Evolutionary conservation across 2,329 filamentous ascomycete genomes (phyloP).

Genomic region (Exutisphaerella laricina): DNA sequence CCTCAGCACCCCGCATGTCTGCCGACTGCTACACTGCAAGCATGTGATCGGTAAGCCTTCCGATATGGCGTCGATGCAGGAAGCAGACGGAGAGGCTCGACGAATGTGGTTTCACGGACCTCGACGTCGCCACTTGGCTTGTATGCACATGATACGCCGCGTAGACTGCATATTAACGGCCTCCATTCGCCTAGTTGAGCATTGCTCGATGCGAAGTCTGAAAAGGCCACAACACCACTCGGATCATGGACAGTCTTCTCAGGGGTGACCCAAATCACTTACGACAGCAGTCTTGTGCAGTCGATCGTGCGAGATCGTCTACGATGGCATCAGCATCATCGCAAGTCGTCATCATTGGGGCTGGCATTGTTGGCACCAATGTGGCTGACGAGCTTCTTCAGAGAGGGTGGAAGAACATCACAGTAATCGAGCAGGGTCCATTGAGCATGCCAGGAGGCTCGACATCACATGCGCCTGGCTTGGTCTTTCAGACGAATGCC

Average conservation of each 20-base stretch:
- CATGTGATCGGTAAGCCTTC: neutral
- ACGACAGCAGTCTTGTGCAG: neutral
- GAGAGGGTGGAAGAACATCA: slow-evolving; percentile 59
- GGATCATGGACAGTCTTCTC: neutral
- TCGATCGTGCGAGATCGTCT: neutral
- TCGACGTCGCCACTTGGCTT: slow-evolving; percentile 1
- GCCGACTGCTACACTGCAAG: neutral
- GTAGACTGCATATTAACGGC: neutral
- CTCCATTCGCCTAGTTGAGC: neutral
- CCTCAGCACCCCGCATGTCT: slow-evolving; percentile 1
- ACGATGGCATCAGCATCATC: slow-evolving; percentile 31
- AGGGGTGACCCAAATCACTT: neutral
- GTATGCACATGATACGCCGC: neutral
- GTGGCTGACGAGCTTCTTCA: slow-evolving; percentile 59
- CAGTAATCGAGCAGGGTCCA: slow-evolving; percentile 60
- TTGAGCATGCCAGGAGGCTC: slow-evolving; percentile 59
- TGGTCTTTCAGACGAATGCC: slow-evolving; percentile 58
- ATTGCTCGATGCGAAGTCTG: neutral
- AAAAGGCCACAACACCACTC: neutral
- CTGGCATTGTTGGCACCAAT: slow-evolving; percentile 60
- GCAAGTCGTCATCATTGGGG: slow-evolving; percentile 54
- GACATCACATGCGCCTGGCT: slow-evolving; percentile 59
- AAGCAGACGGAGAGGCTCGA: neutral
- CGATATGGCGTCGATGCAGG: neutral
- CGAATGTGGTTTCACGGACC: neutral